Conservation (phyloP, 2,329 filamentous ascomycete genomes). For the Emergomyces orientalis region DNA sequence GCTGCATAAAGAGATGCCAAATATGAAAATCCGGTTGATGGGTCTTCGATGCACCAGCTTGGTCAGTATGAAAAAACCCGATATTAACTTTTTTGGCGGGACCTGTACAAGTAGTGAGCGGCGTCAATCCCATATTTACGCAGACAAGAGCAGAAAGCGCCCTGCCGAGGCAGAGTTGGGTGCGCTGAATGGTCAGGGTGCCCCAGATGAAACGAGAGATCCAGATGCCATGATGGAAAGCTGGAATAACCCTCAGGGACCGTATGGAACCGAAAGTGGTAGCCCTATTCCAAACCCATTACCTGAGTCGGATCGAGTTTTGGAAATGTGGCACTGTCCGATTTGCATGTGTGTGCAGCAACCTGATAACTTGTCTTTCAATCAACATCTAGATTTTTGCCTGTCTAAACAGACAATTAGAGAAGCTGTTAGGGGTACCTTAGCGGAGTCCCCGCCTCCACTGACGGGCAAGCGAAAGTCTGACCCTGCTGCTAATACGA, state of each 20-base stretch:
- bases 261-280: neutral
- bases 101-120: neutral
- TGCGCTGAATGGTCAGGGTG: neutral
- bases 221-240: neutral
- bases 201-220: neutral
- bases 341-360: conserved; percentile 71
- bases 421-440: conserved; percentile 58
- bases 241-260: neutral
- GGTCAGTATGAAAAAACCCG: conserved; percentile 72
- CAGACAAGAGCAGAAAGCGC: neutral
- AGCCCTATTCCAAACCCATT: neutral
- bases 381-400: conserved; percentile 86
- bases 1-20: conserved; percentile 71
- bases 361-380: conserved; percentile 68
- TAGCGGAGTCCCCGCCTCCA: conserved; percentile 15
- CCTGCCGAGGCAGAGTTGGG: neutral
- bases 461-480: conserved; percentile 28
- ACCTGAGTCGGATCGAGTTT: neutral
- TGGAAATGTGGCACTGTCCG: conserved; percentile 65
- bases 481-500: conserved; percentile 16
- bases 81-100: conserved; percentile 69
- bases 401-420: conserved; percentile 78
- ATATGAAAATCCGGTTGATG: conserved; percentile 73
- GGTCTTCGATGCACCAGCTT: conserved; percentile 82
- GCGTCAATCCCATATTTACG: neutral